phyloP scores from a whole-genome alignment of 768 basidiomycete genomes.

The Termitomyces sp. region DNA sequence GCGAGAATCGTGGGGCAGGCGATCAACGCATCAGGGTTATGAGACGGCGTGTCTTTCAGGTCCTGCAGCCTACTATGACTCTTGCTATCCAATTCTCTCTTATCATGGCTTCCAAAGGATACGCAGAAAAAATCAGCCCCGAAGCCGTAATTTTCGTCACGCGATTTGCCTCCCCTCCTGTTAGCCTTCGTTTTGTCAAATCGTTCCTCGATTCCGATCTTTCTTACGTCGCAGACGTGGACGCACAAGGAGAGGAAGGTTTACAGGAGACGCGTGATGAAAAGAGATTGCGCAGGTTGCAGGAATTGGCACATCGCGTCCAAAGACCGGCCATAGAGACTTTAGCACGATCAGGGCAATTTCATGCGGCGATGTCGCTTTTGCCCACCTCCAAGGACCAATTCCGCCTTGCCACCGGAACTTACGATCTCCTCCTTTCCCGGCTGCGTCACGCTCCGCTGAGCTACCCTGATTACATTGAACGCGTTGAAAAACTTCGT shows the following conservation, averaged over 20 bases:
- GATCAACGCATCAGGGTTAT: conserved; percentile 14
- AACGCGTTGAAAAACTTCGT: conserved; percentile 15
- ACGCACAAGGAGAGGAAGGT: neutral
- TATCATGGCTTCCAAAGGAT: conserved; percentile 35
- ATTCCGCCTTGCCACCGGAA: conserved; percentile 27
- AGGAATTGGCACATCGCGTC: conserved; percentile 17
- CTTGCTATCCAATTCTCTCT: conserved; percentile 25
- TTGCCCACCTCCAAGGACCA: conserved; percentile 28
- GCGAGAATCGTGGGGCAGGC: neutral
- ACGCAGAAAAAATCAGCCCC: conserved; percentile 14
- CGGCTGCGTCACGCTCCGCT: conserved; percentile 14
- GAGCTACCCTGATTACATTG: conserved; percentile 6
- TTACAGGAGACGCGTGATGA: neutral
- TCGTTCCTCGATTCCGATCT: conserved; percentile 22
- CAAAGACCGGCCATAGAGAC: conserved; percentile 34
- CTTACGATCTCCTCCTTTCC: conserved; percentile 28
- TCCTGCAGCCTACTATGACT: conserved; percentile 18
- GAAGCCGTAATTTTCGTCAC: conserved; percentile 32
- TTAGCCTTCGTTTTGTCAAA: conserved; percentile 33
- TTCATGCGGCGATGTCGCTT: conserved; percentile 37
- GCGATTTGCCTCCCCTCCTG: conserved; percentile 31
- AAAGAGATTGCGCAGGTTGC: neutral
- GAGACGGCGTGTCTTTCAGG: conserved; percentile 18
- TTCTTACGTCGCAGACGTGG: conserved; percentile 13
- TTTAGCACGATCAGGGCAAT: conserved; percentile 30